Conservation (phyloP, 1,284 basidiomycete species). For the Ustilago xerochloae region DNA sequence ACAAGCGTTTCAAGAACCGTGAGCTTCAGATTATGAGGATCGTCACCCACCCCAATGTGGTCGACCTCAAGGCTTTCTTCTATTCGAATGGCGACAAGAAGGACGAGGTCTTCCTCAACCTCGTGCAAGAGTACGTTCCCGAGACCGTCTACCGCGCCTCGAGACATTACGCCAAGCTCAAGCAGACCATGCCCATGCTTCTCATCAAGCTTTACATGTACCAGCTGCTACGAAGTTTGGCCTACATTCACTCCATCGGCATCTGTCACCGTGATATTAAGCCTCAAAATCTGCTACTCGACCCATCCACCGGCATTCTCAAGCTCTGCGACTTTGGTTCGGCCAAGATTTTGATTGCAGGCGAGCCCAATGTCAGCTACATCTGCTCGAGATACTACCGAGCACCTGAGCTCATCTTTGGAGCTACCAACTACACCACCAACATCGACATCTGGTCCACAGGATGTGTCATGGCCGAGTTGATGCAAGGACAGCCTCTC, state of each 20-base stretch:
- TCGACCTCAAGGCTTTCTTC: constrained; percentile 97
- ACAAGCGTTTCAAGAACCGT: constrained; percentile 99
- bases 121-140: constrained; percentile 98
- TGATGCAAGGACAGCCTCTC: constrained; percentile 98
- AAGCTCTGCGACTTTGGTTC: constrained; percentile 99
- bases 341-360: constrained; percentile 96
- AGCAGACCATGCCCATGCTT: constrained; percentile 99
- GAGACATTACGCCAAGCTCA: constrained; percentile 98
- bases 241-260: constrained; percentile 97
- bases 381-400: constrained; percentile 99
- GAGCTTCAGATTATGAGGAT: constrained; percentile 99
- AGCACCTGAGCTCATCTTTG: constrained; percentile 98
- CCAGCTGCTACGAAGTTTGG: constrained; percentile 93
- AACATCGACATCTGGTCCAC: constrained; percentile 99
- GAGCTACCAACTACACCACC: constrained; percentile 99
- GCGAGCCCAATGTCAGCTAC: constrained; percentile 99
- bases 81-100: constrained; percentile 99
- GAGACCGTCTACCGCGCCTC: constrained; percentile 99
- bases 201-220: constrained; percentile 99
- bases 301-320: constrained; percentile 93
- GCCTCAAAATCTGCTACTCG: constrained; percentile 96
- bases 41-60: constrained; percentile 96
- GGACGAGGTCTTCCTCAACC: constrained; percentile 99
- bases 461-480: constrained; percentile 99
- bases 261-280: constrained; percentile 94